Evolutionary conservation across 2,329 filamentous ascomycete genomes (phyloP), one percentile per base, ranked within the genome.

Genomic region (Aspergillus fijiensis): DNA sequence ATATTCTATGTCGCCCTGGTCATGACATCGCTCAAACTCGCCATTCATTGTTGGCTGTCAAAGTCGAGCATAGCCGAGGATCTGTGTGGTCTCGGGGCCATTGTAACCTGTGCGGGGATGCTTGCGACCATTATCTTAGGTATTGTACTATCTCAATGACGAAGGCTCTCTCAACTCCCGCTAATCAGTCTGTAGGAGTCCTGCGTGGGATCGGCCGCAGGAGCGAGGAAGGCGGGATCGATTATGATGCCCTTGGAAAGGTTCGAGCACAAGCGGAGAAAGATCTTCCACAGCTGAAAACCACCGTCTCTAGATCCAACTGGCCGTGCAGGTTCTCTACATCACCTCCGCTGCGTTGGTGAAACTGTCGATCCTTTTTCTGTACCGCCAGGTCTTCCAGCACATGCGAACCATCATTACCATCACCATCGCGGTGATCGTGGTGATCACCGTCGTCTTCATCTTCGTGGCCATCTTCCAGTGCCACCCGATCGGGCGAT

Each of bases 401-500:
- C 16, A 21, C 11, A 35, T 55, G 12, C 33, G 52, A 21, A 31
- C 47, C 29, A 47, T 35, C 35, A 27, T 55, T 14, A 27, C n/a
- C 19, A 27, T 55, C 39, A 55, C 52, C 9, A 35, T 55, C 7
- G 52, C 10, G 11, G n/a, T 47, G 9, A 29, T 55, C 11, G 52
- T 27, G 7, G 10, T 27, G 4, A 25, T 55, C 6, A 25, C 35
- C 39, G 45, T 55, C 35, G 23, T 42, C 4, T 47, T 55, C 31
- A 47, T 19, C 52, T 55, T 55, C 31, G n/a, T 27, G 11, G 33
- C 52, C 7, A 47, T 55, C 16, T 55, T 55, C 33, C 52, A 55
- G 25, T 55, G 52, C 19, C 16, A 45, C 2, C 23, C 52, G 9
- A 4, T 55, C 2, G 52, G 52, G 3, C 19, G 19, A 7, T 55